Conservation (phyloP, 2,329 filamentous ascomycete genomes). For the Atkinsonella hypoxylon region DNA sequence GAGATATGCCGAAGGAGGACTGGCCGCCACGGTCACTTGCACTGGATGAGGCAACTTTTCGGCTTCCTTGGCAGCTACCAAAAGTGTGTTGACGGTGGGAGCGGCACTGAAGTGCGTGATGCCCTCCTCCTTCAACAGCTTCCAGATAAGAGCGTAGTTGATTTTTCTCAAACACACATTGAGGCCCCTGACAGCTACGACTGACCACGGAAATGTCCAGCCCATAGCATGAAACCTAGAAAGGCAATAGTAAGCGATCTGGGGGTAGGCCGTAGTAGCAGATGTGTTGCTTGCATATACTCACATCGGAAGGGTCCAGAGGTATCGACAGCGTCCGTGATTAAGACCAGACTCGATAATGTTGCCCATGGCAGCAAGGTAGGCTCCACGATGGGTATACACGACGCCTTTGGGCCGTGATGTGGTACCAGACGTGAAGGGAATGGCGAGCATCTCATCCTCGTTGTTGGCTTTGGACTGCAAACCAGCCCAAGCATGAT, state of each 20-base stretch:
- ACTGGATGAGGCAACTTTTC: constrained; percentile 57
- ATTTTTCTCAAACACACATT: constrained; percentile 93
- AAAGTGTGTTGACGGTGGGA: constrained; percentile 88
- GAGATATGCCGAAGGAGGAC: constrained; percentile 76
- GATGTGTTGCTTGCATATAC: constrained; percentile 15
- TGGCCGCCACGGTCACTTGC: constrained; percentile 83
- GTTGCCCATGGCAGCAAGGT: constrained; percentile 75
- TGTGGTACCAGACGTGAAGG: constrained; percentile 91
- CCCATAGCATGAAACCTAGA: constrained; percentile 51
- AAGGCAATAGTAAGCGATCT: not conserved
- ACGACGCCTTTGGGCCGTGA: constrained; percentile 86
- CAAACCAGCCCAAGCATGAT: constrained; percentile 65
- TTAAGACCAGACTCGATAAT: constrained; percentile 83
- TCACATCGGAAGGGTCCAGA: constrained; percentile 90
- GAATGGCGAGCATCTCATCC: constrained; percentile 71
- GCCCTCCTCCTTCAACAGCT: constrained; percentile 68
- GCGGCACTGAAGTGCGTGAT: constrained; percentile 95
- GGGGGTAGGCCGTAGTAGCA: constrained; percentile 17
- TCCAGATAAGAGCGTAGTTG: constrained; percentile 89
- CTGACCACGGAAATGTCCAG: constrained; percentile 89
- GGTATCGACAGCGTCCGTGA: constrained; percentile 61
- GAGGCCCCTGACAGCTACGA: constrained; percentile 88
- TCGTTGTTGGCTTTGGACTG: constrained; percentile 61
- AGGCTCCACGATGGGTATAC: constrained; percentile 79
- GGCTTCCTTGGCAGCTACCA: constrained; percentile 72